Evolutionary conservation across 805 yeast species (phyloP), one percentile per base, ranked within the genome.

Genomic region (Komagataella ulmi): DNA sequence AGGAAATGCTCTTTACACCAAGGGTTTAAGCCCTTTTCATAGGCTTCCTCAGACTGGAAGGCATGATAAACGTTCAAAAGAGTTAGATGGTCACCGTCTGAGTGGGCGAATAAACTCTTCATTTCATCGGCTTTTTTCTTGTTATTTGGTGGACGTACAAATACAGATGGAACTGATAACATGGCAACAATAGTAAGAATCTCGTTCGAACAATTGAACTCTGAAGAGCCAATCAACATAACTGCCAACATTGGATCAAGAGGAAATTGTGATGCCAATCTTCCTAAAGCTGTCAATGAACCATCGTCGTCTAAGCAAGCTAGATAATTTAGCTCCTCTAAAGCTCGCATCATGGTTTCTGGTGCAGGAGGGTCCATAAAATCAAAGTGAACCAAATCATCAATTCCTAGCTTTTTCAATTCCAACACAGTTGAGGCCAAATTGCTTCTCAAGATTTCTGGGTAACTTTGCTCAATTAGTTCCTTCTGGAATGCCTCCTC

Each of bases 291-390:
- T 0, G 98, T 93, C 58, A 91, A 70, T 51, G 85, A 83, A 54
- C 98, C 99, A 48, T 88, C 91, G 64, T 93, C 97, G 58, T 88
- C 87, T 51, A 91, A 75, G 70, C 97, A 93, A 19, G 85, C 83
- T 55, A 91, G 72, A 64, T 88, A 93, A 64, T 93, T 90, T 61
- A 91, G 75, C 66, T 91, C 99, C 67, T 91, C 99, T 56, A 91
- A 72, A 0, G 98, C 98, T 65, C 99, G 78, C 99, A 93, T 93
- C 99, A 91, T 93, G 6, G 99, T 93, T 68, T 91, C 99, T 7
- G 99, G 99, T 2, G 98, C 98, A 12, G 99, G 99, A 6, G 99
- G 98, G 64, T 91, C 99, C 96, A 91, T 91, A 64, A 93, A 91
- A 66, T 93, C 99, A 63, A 91, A 91, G 69, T 91, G 98, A 45